These are phyloP conservation scores for Metschnikowia peoriensis DNA, from an alignment of 805 yeast species.

Conservation along the genomic window DNA sequence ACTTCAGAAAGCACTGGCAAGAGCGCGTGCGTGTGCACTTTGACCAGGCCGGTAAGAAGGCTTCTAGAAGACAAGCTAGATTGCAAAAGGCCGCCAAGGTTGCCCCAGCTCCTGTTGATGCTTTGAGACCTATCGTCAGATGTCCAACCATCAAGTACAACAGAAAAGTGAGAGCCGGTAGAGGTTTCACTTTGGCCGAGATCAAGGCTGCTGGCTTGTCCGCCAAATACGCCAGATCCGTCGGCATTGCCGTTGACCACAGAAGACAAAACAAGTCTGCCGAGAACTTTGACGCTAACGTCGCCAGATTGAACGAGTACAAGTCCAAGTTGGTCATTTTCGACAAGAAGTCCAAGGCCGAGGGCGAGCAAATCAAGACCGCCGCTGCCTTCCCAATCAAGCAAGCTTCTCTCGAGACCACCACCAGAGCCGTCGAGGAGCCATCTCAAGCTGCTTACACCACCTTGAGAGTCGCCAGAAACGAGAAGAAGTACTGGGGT, in stretches of 20 bases:
- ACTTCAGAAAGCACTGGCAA: constrained; percentile 99
- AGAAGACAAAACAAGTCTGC: constrained; percentile 98
- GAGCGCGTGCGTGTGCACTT: constrained; percentile 99
- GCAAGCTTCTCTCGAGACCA: constrained; percentile 68
- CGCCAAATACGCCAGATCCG: constrained; percentile 91
- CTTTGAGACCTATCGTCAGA: constrained; percentile 96
- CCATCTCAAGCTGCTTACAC: constrained; percentile 76
- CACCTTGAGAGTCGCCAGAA: constrained; percentile 94
- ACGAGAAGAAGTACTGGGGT: constrained; percentile 92
- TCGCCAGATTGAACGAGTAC: constrained; percentile 95
- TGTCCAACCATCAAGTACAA: constrained; percentile 98
- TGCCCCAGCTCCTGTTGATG: constrained; percentile 98
- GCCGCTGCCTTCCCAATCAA: constrained; percentile 89
- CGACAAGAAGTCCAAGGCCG: constrained; percentile 80
- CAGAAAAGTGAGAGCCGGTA: constrained; percentile 99
- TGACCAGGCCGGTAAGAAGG: constrained; percentile 99
- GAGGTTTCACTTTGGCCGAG: constrained; percentile 98
- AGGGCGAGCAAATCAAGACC: constrained; percentile 71
- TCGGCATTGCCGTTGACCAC: constrained; percentile 99
- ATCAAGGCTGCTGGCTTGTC: constrained; percentile 95
- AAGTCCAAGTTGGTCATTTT: constrained; percentile 92
- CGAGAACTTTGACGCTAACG: constrained; percentile 93
- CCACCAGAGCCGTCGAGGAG: constrained; percentile 86
- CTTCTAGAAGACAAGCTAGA: constrained; percentile 93
- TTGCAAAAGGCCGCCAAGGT: constrained; percentile 87